A percentile compares a stretch with the other conserved stretches of the same genome.
phyloP scores from a whole-genome alignment of 495 filamentous ascomycete genomes.

The Daldinia childiae region DNA sequence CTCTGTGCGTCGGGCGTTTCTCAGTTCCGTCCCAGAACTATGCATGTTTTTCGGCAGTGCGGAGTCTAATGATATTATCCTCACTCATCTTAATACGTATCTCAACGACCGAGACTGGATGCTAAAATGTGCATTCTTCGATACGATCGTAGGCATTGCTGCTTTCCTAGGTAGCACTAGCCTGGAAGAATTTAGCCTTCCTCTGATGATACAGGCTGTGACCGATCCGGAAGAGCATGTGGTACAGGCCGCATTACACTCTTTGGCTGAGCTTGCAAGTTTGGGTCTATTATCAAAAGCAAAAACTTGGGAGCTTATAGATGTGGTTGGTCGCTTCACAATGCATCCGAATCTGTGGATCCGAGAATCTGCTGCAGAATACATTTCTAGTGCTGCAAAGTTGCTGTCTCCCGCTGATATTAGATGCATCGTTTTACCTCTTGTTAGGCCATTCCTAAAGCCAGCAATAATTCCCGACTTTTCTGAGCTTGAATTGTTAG shows the following conservation, averaged over 20 bases:
- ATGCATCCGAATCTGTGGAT: slow-evolving; percentile 97
- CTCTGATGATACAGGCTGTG: slow-evolving; percentile 95
- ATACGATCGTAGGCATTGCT: slow-evolving; percentile 92
- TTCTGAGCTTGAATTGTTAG: slow-evolving; percentile 77
- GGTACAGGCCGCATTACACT: slow-evolving; percentile 87
- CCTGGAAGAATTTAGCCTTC: slow-evolving; percentile 94
- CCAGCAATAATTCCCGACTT: slow-evolving; percentile 66
- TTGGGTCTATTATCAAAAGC: slow-evolving; percentile 86
- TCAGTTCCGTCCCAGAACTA: slow-evolving; percentile 90
- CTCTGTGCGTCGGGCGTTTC: slow-evolving; percentile 89
- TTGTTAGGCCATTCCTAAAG: slow-evolving; percentile 85
- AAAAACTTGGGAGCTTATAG: slow-evolving; percentile 86
- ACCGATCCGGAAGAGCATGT: slow-evolving; percentile 96
- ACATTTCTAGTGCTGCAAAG: slow-evolving; percentile 77
- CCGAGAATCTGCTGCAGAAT: slow-evolving; percentile 83
- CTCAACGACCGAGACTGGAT: slow-evolving; percentile 97
- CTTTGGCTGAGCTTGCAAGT: slow-evolving; percentile 87
- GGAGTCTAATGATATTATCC: slow-evolving; percentile 90
- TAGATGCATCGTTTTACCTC: slow-evolving; percentile 80
- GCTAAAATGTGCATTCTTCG: slow-evolving; percentile 95
- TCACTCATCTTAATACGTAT: slow-evolving; percentile 97
- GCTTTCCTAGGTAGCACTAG: slow-evolving; percentile 87
- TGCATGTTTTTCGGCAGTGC: slow-evolving; percentile 94
- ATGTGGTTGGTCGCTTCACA: slow-evolving; percentile 81
- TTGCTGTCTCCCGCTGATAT: slow-evolving; percentile 85